Percentiles rank a stretch among this genome's conserved stretches.
Conservation (phyloP, 345 rosid genomes). For the Salix arbutifolia region DNA sequence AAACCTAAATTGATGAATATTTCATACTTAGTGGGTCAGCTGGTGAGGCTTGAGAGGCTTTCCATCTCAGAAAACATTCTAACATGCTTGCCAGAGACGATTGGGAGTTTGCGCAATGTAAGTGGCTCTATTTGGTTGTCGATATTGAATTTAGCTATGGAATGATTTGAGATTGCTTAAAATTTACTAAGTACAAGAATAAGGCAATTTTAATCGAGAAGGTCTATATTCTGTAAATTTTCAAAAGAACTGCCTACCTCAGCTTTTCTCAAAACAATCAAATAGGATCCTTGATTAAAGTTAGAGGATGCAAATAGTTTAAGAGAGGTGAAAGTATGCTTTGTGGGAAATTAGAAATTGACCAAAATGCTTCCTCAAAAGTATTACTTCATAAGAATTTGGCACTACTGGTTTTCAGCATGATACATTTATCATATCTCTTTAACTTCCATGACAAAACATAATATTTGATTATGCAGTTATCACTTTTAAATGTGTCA, state of each 20-base stretch:
- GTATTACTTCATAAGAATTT: not conserved
- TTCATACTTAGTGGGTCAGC: conserved; percentile 71
- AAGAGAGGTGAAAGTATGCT: not conserved
- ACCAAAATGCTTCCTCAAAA: not conserved
- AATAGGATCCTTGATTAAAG: not conserved
- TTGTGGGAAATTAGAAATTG: not conserved
- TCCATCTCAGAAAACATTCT: conserved; percentile 75
- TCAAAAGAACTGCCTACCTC: not conserved
- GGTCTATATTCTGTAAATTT: not conserved
- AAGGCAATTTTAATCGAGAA: not conserved
- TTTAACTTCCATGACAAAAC: conserved; percentile 10
- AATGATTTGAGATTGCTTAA: not conserved
- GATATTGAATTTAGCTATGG: not conserved
- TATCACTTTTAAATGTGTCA: conserved; percentile 79
- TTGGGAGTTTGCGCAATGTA: conserved; percentile 94
- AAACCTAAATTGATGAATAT: conserved; percentile 8
- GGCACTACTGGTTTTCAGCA: not conserved
- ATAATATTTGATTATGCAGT: conserved; percentile 47
- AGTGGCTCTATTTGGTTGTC: conserved; percentile 25
- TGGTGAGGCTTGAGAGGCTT: conserved; percentile 78
- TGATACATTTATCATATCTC: conserved; percentile 2
- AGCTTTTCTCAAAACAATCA: not conserved
- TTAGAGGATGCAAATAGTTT: not conserved
- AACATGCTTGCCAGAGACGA: conserved; percentile 71
- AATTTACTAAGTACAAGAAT: not conserved